Evolutionary conservation across 2,329 filamentous ascomycete species (phyloP), one percentile per base, ranked within the genome.

Genomic region (Cordyceps militaris): DNA sequence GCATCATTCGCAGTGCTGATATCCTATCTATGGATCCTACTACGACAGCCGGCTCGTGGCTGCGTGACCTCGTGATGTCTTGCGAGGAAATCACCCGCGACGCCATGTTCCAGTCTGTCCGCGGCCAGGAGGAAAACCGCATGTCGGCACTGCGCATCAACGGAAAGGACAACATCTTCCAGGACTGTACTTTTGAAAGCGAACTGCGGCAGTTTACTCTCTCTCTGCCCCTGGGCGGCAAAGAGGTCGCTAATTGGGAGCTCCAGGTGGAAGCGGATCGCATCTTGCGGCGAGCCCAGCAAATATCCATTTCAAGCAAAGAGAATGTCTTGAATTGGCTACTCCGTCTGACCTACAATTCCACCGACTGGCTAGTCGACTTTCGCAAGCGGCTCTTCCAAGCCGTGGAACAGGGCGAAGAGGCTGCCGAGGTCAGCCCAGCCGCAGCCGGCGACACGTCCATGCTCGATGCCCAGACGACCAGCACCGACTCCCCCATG

Each of bases 201-300:
- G 75, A 80, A 54, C 72, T 84, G 26, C 76, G 76, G 6, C 76
- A 80, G 48, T 84, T 78, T 62, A 80, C 82, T 49, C 74, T 73
- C 59, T 73, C 74, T 8, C 79, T 76, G 65, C 70, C 71, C 43
- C 64, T 82, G 55, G 67, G 85, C 7, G 83, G 82, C 19, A 65
- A 85, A 63, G 83, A 80, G 0, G 75, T 81, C 13, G 80, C 80
- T 71, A 81, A 85, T 57, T 70, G 77, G 7, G 83, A 86, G 67
- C 74, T 86, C 14, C 82, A 85, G 65, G 71, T 74, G 4, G 80
- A 85, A 66, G 81, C 82, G 16, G 82, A 81, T 63, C 76, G 74
- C 32, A 80, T 85, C 47, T 70, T 86, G 23, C 78, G 78, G 3
- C 73, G 80, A 14, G 74, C 80, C 58, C 83, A 86, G 61, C 75